A percentile compares a stretch with the other conserved stretches of the same genome.
These are phyloP conservation scores for Coelastrella sp. DNA, from an alignment of 139 green algal genomes.

Conservation along the genomic window DNA sequence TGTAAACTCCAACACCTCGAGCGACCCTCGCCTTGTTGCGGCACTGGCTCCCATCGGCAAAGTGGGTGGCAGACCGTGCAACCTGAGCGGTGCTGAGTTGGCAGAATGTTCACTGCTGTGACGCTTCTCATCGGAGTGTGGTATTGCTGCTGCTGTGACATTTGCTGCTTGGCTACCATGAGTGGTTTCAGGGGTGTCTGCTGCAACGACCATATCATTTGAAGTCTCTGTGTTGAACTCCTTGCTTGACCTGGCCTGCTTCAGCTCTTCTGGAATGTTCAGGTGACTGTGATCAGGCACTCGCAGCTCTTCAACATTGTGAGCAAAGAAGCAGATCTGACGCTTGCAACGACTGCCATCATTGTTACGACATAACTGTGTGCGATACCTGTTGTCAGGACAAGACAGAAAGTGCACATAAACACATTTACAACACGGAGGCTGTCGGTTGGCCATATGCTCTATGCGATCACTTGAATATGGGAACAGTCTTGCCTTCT, in stretches of 20 bases:
- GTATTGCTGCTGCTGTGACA: neutral
- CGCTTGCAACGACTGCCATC: conserved; percentile 77
- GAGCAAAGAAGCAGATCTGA: conserved; percentile 92
- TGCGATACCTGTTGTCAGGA: conserved; percentile 10
- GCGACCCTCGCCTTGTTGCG: too few species aligned
- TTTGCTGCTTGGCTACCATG: neutral
- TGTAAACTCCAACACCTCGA: too few species aligned
- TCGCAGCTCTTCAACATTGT: conserved; percentile 78
- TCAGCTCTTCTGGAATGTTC: conserved; percentile 42
- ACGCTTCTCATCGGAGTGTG: neutral
- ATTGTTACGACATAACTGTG: conserved; percentile 82
- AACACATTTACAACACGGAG: too few species aligned
- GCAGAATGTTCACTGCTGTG: neutral
- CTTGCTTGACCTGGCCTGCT: neutral
- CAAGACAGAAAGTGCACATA: too few species aligned
- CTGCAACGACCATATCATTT: too few species aligned
- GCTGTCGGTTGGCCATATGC: too few species aligned
- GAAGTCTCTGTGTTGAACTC: neutral
- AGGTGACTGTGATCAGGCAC: conserved; percentile 49
- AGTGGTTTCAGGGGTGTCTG: neutral
- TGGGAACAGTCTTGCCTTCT: too few species aligned
- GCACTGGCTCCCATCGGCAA: too few species aligned
- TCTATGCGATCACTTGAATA: too few species aligned
- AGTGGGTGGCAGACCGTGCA: neutral
- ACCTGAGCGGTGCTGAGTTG: too few species aligned